Base-by-base conservation (phyloP, 257 asterid species). In the Ligustrum vulgare region DNA sequence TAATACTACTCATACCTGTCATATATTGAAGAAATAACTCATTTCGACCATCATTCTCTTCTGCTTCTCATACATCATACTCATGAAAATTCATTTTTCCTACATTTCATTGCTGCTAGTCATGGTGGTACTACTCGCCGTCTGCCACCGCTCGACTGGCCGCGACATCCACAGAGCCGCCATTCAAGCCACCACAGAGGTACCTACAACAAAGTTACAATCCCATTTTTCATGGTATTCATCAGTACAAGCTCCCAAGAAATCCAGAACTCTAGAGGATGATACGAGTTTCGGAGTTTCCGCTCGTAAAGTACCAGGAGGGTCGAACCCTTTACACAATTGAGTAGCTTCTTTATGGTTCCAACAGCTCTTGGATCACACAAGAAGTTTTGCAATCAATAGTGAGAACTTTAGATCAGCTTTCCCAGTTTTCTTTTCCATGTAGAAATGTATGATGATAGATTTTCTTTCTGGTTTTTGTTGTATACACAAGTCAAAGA, bases 251-350 rank as follows among this genome's bases (percentile, higher is more conserved):
- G 69, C 84, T 62, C 77, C 86, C 9, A 72, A 33, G 45, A 73
- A 54, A 75, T 79, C 88, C 37, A 77, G 73, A 70, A 75, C 74
- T 18, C 78, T 64, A 22, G 71, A 60, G 22, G 28, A 62, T 10
- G 67, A 69, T 15, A 34, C 74, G 6, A 75, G 16, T 25, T 86
- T 68, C 31, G 18, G 75, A 64, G 86, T 70, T 1, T 86, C 91
- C 5, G 49, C 51, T 35, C 84, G 83, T 25, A 32, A 6, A 34
- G 84, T 84, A 33, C 94, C 94, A 0, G 94, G 81, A 37, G 94
- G 94, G 37, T 90, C 94, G 7, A 89, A 89, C 70, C 94, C 94
- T 68, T 82, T 89, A 6, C 91, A 89, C 78, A 89, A 89, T 47
- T 85, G 86, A 80, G 32, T 10, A 47, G 67, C n/a, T 39, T 62